Evolutionary conservation across 176 grass and related monocot species (phyloP).

Genomic region (Cocos nucifera): DNA sequence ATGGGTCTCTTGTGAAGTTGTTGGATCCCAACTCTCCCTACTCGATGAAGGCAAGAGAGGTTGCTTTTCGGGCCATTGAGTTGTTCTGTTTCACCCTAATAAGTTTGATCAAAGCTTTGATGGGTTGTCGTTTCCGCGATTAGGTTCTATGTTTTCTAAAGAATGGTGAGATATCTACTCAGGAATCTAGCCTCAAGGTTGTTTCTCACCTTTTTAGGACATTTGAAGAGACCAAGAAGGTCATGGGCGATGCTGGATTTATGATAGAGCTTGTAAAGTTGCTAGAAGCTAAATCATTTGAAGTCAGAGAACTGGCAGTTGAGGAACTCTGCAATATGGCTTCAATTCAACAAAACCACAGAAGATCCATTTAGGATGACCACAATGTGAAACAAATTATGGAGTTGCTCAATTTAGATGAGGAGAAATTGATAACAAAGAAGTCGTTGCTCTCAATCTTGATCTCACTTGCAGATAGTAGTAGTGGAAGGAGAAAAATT

Average conservation of each 20-base stretch:
- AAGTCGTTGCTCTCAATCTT: constrained; percentile 51
- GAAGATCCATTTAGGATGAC: constrained; percentile 56
- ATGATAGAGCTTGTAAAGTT: constrained; percentile 41
- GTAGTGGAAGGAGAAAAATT: constrained; percentile 64
- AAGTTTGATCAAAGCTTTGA: constrained; percentile 33
- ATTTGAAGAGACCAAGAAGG: constrained; percentile 48
- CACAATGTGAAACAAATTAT: constrained; percentile 49
- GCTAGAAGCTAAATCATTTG: constrained; percentile 51
- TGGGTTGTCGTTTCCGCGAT: constrained; percentile 34
- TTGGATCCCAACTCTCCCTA: constrained; percentile 59
- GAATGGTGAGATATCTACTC: constrained; percentile 46
- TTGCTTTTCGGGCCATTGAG: constrained; percentile 49
- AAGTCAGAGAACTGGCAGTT: constrained; percentile 53
- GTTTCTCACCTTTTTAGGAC: constrained; percentile 39
- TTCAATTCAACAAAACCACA: constrained; percentile 29
- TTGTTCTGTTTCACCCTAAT: constrained; percentile 49
- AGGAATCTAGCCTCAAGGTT: constrained; percentile 55
- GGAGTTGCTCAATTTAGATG: constrained; percentile 40
- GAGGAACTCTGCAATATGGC: constrained; percentile 49
- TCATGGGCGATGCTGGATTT: constrained; percentile 55
- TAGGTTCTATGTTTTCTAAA: constrained; percentile 56
- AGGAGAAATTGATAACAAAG: constrained; percentile 46
- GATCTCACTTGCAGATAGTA: constrained; percentile 51
- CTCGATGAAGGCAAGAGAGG: constrained; percentile 68
- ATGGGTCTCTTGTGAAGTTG: constrained; percentile 49